A percentile compares a stretch with the other conserved stretches of the same genome.
Conservation (phyloP, 2,329 filamentous ascomycete genomes). For the Teratosphaeriaceae sp. region DNA sequence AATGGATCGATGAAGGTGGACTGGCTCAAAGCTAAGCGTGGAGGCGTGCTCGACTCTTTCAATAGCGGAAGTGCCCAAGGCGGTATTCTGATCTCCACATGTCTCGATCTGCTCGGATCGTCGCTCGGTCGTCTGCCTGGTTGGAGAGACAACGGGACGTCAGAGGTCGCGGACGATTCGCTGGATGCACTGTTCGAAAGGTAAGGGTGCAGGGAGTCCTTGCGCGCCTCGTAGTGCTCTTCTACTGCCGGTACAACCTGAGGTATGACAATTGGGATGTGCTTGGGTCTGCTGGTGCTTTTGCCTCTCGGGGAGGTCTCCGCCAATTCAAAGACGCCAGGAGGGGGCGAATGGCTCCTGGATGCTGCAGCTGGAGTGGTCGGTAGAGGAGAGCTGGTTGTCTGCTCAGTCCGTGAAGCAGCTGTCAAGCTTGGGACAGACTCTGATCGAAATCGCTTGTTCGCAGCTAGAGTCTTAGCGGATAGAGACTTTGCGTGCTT, state of each 20-base stretch:
- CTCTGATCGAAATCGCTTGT: conserved; percentile 10
- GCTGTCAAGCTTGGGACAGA: neutral
- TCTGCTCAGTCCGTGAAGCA: neutral
- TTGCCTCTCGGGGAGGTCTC: conserved; percentile 14
- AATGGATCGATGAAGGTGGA: conserved; percentile 20
- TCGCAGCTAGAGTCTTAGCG: conserved; percentile 8
- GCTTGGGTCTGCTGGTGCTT: conserved; percentile 29
- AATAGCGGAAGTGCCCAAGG: conserved; percentile 38
- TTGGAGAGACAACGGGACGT: neutral
- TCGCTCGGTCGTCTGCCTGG: neutral
- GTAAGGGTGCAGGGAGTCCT: conserved; percentile 11
- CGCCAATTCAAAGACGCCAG: conserved; percentile 13
- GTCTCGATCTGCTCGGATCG: conserved; percentile 25
- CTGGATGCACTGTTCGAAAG: conserved; percentile 10
- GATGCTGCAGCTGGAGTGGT: neutral
- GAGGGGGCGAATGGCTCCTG: conserved; percentile 2
- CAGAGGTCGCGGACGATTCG: conserved; percentile 3
- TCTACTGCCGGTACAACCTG: conserved; percentile 30
- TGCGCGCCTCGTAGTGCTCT: conserved; percentile 7
- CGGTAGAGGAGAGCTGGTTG: neutral
- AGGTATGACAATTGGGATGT: conserved; percentile 40
- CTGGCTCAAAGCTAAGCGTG: conserved; percentile 16
- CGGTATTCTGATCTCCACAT: conserved; percentile 46
- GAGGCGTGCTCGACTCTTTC: conserved; percentile 30
- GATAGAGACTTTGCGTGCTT: conserved; percentile 15